Base-by-base conservation (phyloP, 306 rosid genomes). In the Prunus dulcis region DNA sequence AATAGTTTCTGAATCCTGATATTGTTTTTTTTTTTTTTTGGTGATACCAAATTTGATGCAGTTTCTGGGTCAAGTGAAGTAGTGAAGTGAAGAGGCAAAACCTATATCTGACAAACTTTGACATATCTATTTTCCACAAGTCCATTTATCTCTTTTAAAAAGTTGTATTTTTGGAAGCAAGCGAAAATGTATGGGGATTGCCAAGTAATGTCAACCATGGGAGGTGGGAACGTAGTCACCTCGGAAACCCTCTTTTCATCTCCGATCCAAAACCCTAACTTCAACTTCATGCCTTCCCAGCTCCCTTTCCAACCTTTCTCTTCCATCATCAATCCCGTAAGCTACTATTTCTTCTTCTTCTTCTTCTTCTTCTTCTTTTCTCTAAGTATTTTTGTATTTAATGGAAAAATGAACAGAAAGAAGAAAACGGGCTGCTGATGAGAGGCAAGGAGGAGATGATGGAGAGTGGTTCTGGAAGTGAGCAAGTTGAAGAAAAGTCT, bases 381-480 rank as follows among this genome's bases (percentile, higher is more conserved):
- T 38, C 43, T 38, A 38, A 38, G 43, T 7, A 38, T 38, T 38
- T 38, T 34, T 38, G 7, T 38, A 38, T 38, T 38, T 38, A 38
- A 38, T 38, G 43, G 43, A 0, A 38, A 55, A 55, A n/a, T 55
- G 22, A 56, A 56, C 81, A 92, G 96, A 90, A 94, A 74, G 98
- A 90, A 83, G 96, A 90, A 82, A 86, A 80, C n/a, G 89, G 84
- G 75, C 64, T 84, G 67, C 51, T 86, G 23, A 19, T 83, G 81
- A 69, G 79, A 81, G 93, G 96, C 64, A 93, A 89, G 76, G 98
- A 93, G 32, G 96, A 91, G 75, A 86, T 85, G 22, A 69, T 89
- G 86, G 97, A 91, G 50, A 94, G 94, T 69, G 98, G 96, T 0
- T 92, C 97, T 6, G 96, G 92, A 1, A 91, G 93, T 64, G 97